Base-by-base conservation (phyloP, 2,329 filamentous ascomycete genomes). In the Colletotrichum abscissum region DNA sequence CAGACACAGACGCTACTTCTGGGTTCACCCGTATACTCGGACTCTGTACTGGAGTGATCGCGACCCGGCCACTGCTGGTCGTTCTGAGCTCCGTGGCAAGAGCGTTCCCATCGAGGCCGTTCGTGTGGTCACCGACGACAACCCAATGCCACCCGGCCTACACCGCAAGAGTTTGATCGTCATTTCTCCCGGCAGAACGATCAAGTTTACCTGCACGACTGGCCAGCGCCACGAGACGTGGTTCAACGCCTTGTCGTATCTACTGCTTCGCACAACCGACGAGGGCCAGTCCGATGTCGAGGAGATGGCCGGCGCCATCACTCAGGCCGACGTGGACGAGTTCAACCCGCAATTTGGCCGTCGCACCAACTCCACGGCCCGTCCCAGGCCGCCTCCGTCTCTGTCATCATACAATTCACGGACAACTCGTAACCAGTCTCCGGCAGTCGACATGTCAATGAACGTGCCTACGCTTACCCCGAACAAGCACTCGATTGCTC, bases 1-100 rank as follows among this genome's bases (percentile, higher is more conserved):
- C 69, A 91, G 97, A 65, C 97, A 99, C 83, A 91, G 94, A 74
- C 92, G 97, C 38, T 99, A 98, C 87, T 99, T 99, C 88, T 99
- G 97, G 97, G 94, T 99, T 26, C 97, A 99, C 81, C 97, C 97
- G 0, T 99, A 98, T 83, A 99, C 96, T 3, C 91, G 95, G 63
- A 98, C 96, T 5, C 84, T 99, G 78, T 98, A 98, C 87, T 99
- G 97, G 97, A 97, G 95, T 80, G 94, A 97, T 76, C 89, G 92
- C 67, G 95, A 98, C 81, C 97, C 97, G 7, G 92, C 94, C 35
- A 89, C 88, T 59, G 93, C 92, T 59, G 94, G 94, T n/a, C 92
- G 93, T 75, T 85, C 89, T 12, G 94, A 98, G 83, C 85, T 96
- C 68, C 88, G 87, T 78, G 90, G 86, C 87, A 98, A 98, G 91